Evolutionary conservation across 306 rosid genomes (phyloP).

Genomic region (Malus fusca): DNA sequence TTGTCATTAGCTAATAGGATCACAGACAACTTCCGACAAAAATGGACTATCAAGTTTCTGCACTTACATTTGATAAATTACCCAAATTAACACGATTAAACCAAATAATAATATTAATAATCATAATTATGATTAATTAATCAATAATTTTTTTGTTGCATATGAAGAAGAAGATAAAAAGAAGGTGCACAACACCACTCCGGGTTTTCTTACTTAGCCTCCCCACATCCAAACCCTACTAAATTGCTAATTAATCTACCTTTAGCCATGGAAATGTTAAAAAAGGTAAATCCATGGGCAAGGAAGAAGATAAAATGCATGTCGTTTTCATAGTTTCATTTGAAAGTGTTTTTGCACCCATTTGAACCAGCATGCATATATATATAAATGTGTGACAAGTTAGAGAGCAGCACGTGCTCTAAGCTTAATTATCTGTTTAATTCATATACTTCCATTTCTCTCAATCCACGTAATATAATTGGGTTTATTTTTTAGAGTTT

Average conservation of each 20-base stretch:
- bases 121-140: background rate
- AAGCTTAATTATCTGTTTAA: too few species aligned
- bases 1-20: background rate
- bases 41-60: background rate
- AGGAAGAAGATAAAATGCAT: background rate
- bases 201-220: conserved; percentile 43
- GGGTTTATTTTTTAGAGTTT: too few species aligned
- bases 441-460: too few species aligned
- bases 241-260: background rate
- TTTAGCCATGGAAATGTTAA: background rate
- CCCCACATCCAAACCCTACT: background rate
- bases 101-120: background rate
- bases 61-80: background rate
- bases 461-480: too few species aligned
- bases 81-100: background rate
- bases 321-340: background rate
- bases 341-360: background rate
- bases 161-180: background rate
- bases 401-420: too few species aligned
- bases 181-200: conserved; percentile 62
- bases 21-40: conserved; percentile 14
- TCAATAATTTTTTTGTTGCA: background rate
- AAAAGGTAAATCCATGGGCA: conserved; percentile 2
- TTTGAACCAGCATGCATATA: background rate
- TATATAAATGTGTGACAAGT: background rate